A percentile compares a stretch with the other conserved stretches of the same genome.
phyloP scores from a whole-genome alignment of 2,329 filamentous ascomycete species.

The Dactylellina cionopaga region DNA sequence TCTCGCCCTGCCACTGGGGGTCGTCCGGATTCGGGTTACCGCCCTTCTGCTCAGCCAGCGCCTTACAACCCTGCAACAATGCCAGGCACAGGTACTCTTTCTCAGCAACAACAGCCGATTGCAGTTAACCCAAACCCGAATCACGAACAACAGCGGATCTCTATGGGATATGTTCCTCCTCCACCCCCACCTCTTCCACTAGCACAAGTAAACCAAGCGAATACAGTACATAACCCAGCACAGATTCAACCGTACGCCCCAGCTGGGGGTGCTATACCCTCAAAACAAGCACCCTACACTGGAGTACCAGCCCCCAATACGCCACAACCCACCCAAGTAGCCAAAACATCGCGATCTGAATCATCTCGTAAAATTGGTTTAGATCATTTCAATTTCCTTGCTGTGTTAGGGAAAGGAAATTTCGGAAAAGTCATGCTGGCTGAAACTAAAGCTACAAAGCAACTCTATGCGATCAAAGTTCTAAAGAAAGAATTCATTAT shows the following conservation, averaged over 20 bases:
- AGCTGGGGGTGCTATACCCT: constrained; percentile 53
- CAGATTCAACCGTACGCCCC: constrained; percentile 31
- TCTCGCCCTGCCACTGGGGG: constrained; percentile 57
- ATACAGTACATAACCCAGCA: constrained; percentile 28
- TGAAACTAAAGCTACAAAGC: constrained; percentile 90
- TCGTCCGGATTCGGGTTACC: constrained; percentile 60
- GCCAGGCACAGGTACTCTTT: constrained; percentile 5
- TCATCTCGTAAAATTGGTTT: constrained; percentile 88
- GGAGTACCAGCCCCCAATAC: constrained; percentile 20
- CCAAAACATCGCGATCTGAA: constrained; percentile 69
- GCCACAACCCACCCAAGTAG: constrained; percentile 55
- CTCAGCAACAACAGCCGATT: constrained; percentile 58
- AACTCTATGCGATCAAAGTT: constrained; percentile 97
- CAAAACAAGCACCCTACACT: constrained; percentile 55
- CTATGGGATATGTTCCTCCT: constrained; percentile 57
- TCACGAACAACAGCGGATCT: constrained; percentile 54
- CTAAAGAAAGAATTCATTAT: constrained; percentile 99
- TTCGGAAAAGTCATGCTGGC: constrained; percentile 99
- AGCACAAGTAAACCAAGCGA: constrained; percentile 53
- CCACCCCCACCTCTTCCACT: constrained; percentile 55
- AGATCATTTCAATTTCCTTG: constrained; percentile 99
- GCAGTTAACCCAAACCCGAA: constrained; percentile 59
- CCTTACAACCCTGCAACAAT: constrained; percentile 43
- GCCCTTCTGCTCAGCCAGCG: constrained; percentile 26
- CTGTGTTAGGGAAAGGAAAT: constrained; percentile 97